Base-by-base conservation (phyloP, 768 basidiomycete genomes). In the Calocybe gangraenosa region DNA sequence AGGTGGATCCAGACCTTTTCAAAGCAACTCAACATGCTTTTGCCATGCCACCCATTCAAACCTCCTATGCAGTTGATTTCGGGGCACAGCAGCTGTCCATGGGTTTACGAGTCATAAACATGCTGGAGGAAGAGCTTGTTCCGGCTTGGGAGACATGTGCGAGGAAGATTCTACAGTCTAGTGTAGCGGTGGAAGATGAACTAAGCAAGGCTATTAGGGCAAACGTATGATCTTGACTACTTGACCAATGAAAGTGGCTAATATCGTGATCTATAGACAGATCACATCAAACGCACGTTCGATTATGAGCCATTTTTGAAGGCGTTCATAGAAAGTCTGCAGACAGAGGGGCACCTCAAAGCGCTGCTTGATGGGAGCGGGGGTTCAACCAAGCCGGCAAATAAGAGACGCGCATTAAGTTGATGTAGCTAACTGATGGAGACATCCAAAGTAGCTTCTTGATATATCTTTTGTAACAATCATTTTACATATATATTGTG, bases 231-330 rank as follows among this genome's bases (percentile, higher is more conserved):
- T 23, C 19, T 20, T 40, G 2, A 15, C 41, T 17, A 9, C 32
- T 17, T 14, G 15, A 25, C 33, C 21, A 33, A 17, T 28, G 5
- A 11, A 28, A 28, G 33, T 40, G 30, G 33, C 39, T 48, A 22
- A 35, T 6, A 25, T 43, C 25, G 14, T 25, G 47, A 21, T 21
- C 15, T 44, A 37, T 53, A 81, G 81, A 71, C 70, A 8, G 81
- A 84, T 18, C 70, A 80, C 49, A 54, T 77, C 35, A 79, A 76
- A 41, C 64, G 82, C 11, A 81, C 79, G 8, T 76, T 74, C 51
- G 79, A 84, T 59, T 84, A 82, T 50, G 79, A 81, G 53, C 79
- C 78, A 0, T 82, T 84, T 59, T 61, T 81, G 22, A 61, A 59
- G n/a, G 67, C 63, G 28, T 81, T 75, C 48, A 50, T 78, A 7